Base-by-base conservation (phyloP, 164 flowering plant species). In the Umbilicus rupestris region DNA sequence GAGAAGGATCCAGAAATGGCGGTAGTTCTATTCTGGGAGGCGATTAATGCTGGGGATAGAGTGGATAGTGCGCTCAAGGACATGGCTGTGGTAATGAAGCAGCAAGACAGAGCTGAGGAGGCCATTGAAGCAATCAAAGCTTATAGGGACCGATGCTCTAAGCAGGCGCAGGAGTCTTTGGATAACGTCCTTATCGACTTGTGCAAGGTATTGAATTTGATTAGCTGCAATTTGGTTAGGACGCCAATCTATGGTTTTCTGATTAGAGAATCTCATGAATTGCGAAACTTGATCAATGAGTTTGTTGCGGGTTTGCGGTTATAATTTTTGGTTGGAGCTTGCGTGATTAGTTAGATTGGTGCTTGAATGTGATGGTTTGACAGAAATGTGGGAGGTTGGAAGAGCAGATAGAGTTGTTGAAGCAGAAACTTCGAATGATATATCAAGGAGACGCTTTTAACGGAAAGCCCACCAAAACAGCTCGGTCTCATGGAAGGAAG, bases 401-500 rank as follows among this genome's bases (percentile, higher is more conserved):
- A 14, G 88, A 86, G 69, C 88, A 86, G 64, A 83, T 86, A 9
- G 79, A 73, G 17, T 47, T 86, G 74, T 58, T 86, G 37, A 82
- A 83, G 74, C 75, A 83, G 66, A 84, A 84, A 79, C 78, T 86
- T 3, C 76, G 83, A 49, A 10, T 72, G 70, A 86, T 86, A 41
- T 82, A 86, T 64, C 76, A 76, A 73, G 91, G 91, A 49, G 82
- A 76, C 66, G 85, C 80, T 8, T 86, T 86, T 73, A 80, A 83
- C 72, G 91, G 91, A 42, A 86, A 73, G 44, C 82, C 83, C 14
- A 86, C 91, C 5, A 84, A 81, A 69, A 86, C 87, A 0, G 91
- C 91, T 0, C 78, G 91, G 3, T 86, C 91, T 37, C 91, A 86
- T 72, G 91, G 91, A 44, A 86, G 84, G 80, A 86, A 84, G 75